phyloP scores from a whole-genome alignment of 2,329 filamentous ascomycete genomes.

The Colletotrichum incanum region DNA sequence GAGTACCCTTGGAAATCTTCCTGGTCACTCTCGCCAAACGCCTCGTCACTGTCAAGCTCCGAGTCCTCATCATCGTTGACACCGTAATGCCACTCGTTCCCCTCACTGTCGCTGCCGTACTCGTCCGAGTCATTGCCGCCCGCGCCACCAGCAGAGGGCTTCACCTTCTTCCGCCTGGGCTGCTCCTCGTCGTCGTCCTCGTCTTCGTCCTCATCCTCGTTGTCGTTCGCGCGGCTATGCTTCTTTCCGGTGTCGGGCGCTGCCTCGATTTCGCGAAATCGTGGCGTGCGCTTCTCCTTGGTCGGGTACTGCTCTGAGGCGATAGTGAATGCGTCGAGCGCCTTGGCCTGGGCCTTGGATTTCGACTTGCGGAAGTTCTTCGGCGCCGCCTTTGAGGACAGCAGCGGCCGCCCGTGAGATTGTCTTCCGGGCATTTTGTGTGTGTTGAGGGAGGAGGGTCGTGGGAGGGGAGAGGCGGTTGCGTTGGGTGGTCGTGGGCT shows the following conservation, averaged over 20 bases:
- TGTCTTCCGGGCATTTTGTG: constrained; percentile 70
- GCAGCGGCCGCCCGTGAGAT: constrained; percentile 69
- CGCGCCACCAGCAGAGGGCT: constrained; percentile 60
- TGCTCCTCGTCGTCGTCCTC: constrained; percentile 66
- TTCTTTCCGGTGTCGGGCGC: constrained; percentile 48
- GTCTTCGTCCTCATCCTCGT: constrained; percentile 53
- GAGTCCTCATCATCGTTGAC: constrained; percentile 73
- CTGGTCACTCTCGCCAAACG: constrained; percentile 90
- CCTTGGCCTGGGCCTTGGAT: constrained; percentile 63
- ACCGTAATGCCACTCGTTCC: constrained; percentile 88
- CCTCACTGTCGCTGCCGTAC: constrained; percentile 86
- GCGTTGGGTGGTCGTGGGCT: constrained; percentile 3
- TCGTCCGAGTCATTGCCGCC: constrained; percentile 74
- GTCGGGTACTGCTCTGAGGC: constrained; percentile 68
- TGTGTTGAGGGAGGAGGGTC: neutral
- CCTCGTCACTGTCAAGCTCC: constrained; percentile 80
- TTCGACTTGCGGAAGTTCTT: constrained; percentile 62
- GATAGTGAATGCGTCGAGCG: constrained; percentile 71
- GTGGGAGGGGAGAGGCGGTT: neutral
- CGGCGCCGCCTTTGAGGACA: constrained; percentile 55
- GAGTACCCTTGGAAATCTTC: constrained; percentile 85
- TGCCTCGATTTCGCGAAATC: constrained; percentile 67
- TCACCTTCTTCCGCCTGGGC: constrained; percentile 58
- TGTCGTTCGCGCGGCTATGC: constrained; percentile 43
- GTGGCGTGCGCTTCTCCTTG: constrained; percentile 63